Evolutionary conservation across 495 filamentous ascomycete species (phyloP).

Genomic region (Aspergillus conjunctus): DNA sequence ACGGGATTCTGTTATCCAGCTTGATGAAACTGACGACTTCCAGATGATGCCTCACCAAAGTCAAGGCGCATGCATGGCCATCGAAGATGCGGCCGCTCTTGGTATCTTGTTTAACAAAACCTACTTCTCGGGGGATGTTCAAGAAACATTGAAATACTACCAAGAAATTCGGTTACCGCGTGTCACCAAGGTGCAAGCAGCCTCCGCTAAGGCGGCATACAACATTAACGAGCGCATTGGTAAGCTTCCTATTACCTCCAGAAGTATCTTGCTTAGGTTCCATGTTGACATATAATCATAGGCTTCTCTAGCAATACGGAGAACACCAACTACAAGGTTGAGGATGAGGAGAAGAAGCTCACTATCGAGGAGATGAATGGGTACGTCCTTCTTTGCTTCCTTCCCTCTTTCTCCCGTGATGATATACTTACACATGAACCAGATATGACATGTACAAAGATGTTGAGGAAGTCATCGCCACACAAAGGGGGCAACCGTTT

Average conservation of each 20-base stretch:
- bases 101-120: slow-evolving; percentile 48
- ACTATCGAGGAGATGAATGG: slow-evolving; percentile 57
- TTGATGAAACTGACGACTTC: slow-evolving; percentile 3
- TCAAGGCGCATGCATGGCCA: slow-evolving; percentile 54
- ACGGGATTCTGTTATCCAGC: background rate
- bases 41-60: slow-evolving; percentile 56
- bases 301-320: slow-evolving; percentile 51
- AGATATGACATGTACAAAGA: slow-evolving; percentile 55
- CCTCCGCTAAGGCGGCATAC: slow-evolving; percentile 48
- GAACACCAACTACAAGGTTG: slow-evolving; percentile 48
- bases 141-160: slow-evolving; percentile 42
- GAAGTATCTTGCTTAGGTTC: background rate
- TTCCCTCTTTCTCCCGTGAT: background rate
- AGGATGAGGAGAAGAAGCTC: slow-evolving; percentile 49
- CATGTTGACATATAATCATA: slow-evolving; percentile 4
- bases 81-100: slow-evolving; percentile 53
- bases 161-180: slow-evolving; percentile 48
- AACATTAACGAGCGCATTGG: slow-evolving; percentile 56
- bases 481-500: slow-evolving; percentile 26
- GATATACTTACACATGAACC: slow-evolving; percentile 13
- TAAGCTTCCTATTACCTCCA: slow-evolving; percentile 18
- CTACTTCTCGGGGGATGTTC: slow-evolving; percentile 46
- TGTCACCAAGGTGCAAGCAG: slow-evolving; percentile 46
- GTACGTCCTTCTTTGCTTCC: slow-evolving; percentile 31
- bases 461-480: slow-evolving; percentile 42